phyloP scores from a whole-genome alignment of 495 filamentous ascomycete genomes.

The Viridothelium virens region DNA sequence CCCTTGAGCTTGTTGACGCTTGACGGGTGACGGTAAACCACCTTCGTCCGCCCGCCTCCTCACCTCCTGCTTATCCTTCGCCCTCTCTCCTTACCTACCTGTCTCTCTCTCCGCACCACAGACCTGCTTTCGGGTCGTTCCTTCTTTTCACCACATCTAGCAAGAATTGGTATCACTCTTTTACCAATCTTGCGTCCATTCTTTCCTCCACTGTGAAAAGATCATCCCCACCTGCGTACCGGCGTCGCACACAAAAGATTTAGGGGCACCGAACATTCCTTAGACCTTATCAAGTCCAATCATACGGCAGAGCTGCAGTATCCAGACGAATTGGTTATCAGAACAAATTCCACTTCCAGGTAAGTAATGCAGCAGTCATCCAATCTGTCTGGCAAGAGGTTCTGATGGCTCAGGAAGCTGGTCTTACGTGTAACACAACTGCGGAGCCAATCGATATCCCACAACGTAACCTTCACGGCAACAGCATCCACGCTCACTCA shows the following conservation, averaged over 20 bases:
- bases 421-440: background rate
- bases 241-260: background rate
- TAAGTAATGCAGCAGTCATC: background rate
- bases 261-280: conserved; percentile 5
- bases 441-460: background rate
- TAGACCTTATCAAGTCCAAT: background rate
- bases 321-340: background rate
- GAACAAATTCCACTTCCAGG: background rate
- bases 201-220: conserved; percentile 1
- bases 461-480: conserved; percentile 1
- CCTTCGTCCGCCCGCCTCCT: background rate
- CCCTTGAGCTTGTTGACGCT: background rate
- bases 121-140: conserved; percentile 6
- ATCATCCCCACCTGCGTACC: background rate
- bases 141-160: background rate
- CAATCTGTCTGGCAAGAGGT: too few relatives aligned
- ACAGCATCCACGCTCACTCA: background rate
- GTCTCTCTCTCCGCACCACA: background rate
- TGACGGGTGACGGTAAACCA: background rate
- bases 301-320: background rate
- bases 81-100: background rate
- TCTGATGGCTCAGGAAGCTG: background rate
- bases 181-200: conserved; percentile 11
- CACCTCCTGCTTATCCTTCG: background rate
- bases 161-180: conserved; percentile 1